These are phyloP conservation scores for Bretschneidera sinensis DNA, from an alignment of 345 rosid species.

Conservation along the genomic window DNA sequence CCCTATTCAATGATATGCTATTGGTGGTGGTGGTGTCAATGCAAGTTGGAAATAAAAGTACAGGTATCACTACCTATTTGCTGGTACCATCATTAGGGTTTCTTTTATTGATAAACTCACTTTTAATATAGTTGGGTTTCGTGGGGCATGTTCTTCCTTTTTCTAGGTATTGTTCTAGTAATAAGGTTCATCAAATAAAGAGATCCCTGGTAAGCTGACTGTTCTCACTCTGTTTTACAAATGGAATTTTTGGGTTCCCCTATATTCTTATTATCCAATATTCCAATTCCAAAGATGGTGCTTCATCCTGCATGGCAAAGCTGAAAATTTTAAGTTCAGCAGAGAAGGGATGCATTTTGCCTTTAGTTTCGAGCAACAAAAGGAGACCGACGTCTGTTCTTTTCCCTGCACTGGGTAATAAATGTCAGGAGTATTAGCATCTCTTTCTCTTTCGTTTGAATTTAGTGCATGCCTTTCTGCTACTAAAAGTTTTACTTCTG, in stretches of 20 bases:
- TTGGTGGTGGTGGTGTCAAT: slow-evolving; percentile 31
- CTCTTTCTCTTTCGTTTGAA: slow-evolving; percentile 48
- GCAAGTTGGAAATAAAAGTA: slow-evolving; percentile 37
- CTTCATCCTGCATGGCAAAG: slow-evolving; percentile 48
- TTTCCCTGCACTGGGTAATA: slow-evolving; percentile 54
- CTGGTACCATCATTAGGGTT: slow-evolving; percentile 20
- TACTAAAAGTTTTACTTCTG: slow-evolving; percentile 56
- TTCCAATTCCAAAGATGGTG: slow-evolving; percentile 41
- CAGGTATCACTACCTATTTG: slow-evolving; percentile 42
- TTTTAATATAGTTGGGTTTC: slow-evolving; percentile 22
- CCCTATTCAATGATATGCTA: slow-evolving; percentile 18
- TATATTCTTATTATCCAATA: slow-evolving; percentile 27
- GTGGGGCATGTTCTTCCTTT: slow-evolving; percentile 16
- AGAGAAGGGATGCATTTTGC: slow-evolving; percentile 44
- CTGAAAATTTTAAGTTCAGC: slow-evolving; percentile 47
- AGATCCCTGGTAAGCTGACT: slow-evolving; percentile 49
- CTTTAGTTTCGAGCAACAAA: slow-evolving; percentile 49
- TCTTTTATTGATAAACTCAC: slow-evolving; percentile 22
- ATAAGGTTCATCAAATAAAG: slow-evolving; percentile 27
- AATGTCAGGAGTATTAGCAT: slow-evolving; percentile 57
- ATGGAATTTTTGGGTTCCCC: slow-evolving; percentile 10
- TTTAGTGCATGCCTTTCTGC: slow-evolving; percentile 41
- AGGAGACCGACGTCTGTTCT: slow-evolving; percentile 46
- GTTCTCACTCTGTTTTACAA: slow-evolving; percentile 17
- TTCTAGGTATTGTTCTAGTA: slow-evolving; percentile 34